Percentiles rank a stretch among this genome's conserved stretches.
These are phyloP conservation scores for Adansonia gregorii DNA, from an alignment of 441 rosid species.

Conservation along the genomic window DNA sequence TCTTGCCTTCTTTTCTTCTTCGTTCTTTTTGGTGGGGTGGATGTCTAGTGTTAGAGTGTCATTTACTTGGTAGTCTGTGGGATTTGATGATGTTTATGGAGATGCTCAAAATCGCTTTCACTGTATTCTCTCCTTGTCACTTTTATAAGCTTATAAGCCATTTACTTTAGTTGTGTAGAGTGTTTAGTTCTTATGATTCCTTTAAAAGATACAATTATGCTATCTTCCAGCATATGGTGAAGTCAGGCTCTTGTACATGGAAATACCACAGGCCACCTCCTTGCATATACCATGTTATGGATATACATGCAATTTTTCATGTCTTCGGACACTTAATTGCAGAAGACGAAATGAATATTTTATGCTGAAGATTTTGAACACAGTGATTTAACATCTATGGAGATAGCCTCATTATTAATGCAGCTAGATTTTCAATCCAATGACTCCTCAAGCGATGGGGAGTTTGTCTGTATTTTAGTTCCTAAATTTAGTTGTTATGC, in stretches of 20 bases:
- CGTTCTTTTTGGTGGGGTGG: neutral
- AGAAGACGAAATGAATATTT: slow-evolving; percentile 51
- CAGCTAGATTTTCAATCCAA: slow-evolving; percentile 50
- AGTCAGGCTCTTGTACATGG: slow-evolving; percentile 83
- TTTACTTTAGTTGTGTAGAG: slow-evolving; percentile 42
- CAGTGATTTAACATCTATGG: slow-evolving; percentile 47
- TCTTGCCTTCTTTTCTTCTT: neutral
- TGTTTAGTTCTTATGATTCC: slow-evolving; percentile 40
- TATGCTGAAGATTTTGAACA: slow-evolving; percentile 45
- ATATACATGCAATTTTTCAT: slow-evolving; percentile 50
- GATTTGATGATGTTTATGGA: slow-evolving; percentile 16
- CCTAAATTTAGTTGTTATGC: slow-evolving; percentile 25
- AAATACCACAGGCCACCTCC: slow-evolving; percentile 73
- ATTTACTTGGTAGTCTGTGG: slow-evolving; percentile 16
- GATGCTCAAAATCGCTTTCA: slow-evolving; percentile 29
- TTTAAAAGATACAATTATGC: slow-evolving; percentile 58
- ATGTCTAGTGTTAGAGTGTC: neutral
- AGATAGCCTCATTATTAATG: slow-evolving; percentile 55
- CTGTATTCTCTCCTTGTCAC: slow-evolving; percentile 4
- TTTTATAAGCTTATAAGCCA: slow-evolving; percentile 22
- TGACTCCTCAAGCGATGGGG: slow-evolving; percentile 59
- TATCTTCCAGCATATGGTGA: slow-evolving; percentile 80
- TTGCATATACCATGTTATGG: slow-evolving; percentile 46
- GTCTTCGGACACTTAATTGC: slow-evolving; percentile 51
- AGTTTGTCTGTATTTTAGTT: slow-evolving; percentile 34